A percentile compares a stretch with the other conserved stretches of the same genome.
Evolutionary conservation across 2,329 filamentous ascomycete species (phyloP).

Genomic region (Cercospora brassicicola): DNA sequence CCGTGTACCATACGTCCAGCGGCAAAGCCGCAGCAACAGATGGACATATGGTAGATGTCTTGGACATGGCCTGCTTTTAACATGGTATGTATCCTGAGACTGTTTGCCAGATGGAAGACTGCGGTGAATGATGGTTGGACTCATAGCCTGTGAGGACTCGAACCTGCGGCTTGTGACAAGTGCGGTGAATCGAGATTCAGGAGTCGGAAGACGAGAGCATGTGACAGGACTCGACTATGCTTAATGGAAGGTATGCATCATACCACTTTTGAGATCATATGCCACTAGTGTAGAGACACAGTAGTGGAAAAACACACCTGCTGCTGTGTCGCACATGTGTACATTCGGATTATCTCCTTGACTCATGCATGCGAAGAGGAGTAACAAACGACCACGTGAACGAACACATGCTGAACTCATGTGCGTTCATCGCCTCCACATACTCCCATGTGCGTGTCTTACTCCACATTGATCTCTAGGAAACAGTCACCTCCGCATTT

Average conservation of each 20-base stretch:
- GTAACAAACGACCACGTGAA: neutral
- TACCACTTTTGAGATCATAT: neutral
- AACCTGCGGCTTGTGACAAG: neutral
- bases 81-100: neutral
- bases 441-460: neutral
- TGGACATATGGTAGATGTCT: neutral
- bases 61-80: neutral
- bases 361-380: neutral
- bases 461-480: neutral
- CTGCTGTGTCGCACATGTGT: neutral
- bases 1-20: neutral
- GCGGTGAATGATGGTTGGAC: neutral
- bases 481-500: constrained; percentile 16
- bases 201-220: neutral
- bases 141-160: neutral
- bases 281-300: neutral
- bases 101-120: neutral
- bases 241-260: neutral
- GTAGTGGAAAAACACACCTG: neutral
- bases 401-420: neutral
- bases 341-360: neutral
- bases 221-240: neutral
- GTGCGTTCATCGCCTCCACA: neutral
- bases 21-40: neutral
- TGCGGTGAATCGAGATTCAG: neutral